These are phyloP conservation scores for Aureobasidium sp. DNA, from an alignment of 2,329 filamentous ascomycete species.

Conservation along the genomic window DNA sequence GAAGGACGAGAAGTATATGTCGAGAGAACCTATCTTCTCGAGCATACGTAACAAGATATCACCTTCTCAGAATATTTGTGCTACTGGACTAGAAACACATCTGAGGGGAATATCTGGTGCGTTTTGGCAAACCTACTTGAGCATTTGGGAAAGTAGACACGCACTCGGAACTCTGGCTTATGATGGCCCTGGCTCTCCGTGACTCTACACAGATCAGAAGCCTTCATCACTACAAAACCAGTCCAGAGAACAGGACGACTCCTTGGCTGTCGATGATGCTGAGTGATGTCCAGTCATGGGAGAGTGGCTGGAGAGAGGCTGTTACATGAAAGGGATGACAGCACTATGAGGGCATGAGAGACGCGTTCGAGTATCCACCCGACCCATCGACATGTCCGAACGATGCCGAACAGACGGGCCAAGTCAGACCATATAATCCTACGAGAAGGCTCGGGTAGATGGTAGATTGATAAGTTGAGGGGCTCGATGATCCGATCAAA, in stretches of 20 bases:
- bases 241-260: background rate
- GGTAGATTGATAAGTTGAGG: slow-evolving; percentile 9
- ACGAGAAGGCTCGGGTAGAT: slow-evolving; percentile 2
- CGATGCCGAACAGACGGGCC: background rate
- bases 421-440: background rate
- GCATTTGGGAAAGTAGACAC: background rate
- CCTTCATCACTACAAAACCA: background rate
- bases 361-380: background rate
- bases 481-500: background rate
- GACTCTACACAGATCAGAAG: background rate
- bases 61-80: background rate
- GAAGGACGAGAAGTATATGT: too few species aligned
- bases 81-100: background rate
- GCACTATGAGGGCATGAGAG: background rate
- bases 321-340: background rate
- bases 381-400: background rate
- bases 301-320: background rate
- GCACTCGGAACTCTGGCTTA: background rate
- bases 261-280: background rate
- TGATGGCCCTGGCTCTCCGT: background rate
- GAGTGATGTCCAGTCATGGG: background rate
- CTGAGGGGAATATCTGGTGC: background rate
- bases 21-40: too few species aligned
- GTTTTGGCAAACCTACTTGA: background rate
- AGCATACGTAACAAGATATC: background rate